phyloP scores from a whole-genome alignment of 1,284 basidiomycete species.

The Bjerkandera adusta region DNA sequence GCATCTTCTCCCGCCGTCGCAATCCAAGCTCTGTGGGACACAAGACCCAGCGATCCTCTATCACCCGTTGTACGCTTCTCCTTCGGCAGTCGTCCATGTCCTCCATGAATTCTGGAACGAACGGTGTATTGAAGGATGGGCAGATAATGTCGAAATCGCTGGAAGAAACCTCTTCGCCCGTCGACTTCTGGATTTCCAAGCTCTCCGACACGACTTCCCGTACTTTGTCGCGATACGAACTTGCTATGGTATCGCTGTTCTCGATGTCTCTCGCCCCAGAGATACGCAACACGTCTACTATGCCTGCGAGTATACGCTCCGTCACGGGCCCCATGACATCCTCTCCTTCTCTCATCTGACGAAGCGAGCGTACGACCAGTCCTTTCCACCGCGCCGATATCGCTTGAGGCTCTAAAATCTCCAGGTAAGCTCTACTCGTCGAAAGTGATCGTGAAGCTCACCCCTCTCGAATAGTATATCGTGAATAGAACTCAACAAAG shows the following conservation, averaged over 20 bases:
- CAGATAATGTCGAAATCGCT: constrained; percentile 43
- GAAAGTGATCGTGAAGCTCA: constrained; percentile 29
- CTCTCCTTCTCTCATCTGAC: no score
- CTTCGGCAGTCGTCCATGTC: constrained; percentile 31
- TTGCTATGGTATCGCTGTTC: no score
- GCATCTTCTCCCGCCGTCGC: constrained; percentile 22
- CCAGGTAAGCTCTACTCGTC: no score
- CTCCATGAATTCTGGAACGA: constrained; percentile 43
- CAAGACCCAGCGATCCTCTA: constrained; percentile 24
- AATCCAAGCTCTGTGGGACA: constrained; percentile 39
- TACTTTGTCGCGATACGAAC: no score
- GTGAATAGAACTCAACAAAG: constrained; percentile 35
- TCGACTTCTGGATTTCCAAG: constrained; percentile 47
- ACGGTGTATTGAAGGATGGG: constrained; percentile 38
- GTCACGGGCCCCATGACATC: no score
- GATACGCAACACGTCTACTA: no score
- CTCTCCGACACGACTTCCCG: constrained; percentile 28
- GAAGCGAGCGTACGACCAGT: no score
- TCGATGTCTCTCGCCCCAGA: no score
- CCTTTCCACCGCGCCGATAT: no score
- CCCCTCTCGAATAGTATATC: constrained; percentile 42
- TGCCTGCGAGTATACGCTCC: no score
- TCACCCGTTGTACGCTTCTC: neutral
- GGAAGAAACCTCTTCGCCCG: constrained; percentile 46
- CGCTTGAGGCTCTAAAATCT: no score